These are phyloP conservation scores for Tympanopsis confertula DNA, from an alignment of 2,329 filamentous ascomycete genomes.

Conservation along the genomic window DNA sequence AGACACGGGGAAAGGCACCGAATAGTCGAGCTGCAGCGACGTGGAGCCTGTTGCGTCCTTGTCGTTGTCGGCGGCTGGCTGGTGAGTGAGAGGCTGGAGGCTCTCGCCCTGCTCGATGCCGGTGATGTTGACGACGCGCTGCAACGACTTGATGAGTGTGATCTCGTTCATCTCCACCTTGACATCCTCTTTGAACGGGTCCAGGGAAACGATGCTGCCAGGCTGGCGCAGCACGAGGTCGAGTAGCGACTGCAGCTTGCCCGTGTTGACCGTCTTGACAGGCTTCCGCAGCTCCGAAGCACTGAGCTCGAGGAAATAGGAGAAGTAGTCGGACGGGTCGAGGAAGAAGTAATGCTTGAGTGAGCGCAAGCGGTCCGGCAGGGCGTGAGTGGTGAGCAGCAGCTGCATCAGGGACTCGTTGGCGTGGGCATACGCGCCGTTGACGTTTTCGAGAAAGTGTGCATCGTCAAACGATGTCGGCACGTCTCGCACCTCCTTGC, in stretches of 20 bases:
- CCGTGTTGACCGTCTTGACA: slow-evolving; percentile 77
- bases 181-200: slow-evolving; percentile 96
- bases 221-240: slow-evolving; percentile 90
- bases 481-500: slow-evolving; percentile 74
- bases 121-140: slow-evolving; percentile 92
- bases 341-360: slow-evolving; percentile 99
- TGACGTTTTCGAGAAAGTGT: slow-evolving; percentile 90
- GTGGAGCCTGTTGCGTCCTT: slow-evolving; percentile 86
- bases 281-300: slow-evolving; percentile 82
- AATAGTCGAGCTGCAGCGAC: slow-evolving; percentile 85
- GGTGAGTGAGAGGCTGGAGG: slow-evolving; percentile 60
- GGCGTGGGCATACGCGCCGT: slow-evolving; percentile 84
- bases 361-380: slow-evolving; percentile 76
- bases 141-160: slow-evolving; percentile 82
- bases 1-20: slow-evolving; percentile 87
- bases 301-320: slow-evolving; percentile 88
- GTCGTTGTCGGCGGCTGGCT: slow-evolving; percentile 52
- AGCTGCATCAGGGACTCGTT: slow-evolving; percentile 88
- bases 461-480: slow-evolving; percentile 85
- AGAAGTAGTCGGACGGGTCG: slow-evolving; percentile 94
- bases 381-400: slow-evolving; percentile 80
- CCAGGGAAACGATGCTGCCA: slow-evolving; percentile 81
- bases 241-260: slow-evolving; percentile 85
- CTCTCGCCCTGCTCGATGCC: slow-evolving; percentile 85
- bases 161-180: slow-evolving; percentile 96